Percentiles rank a stretch among this genome's conserved stretches.
Conservation (phyloP, 2,329 filamentous ascomycete species). For the Pleurostoma richardsiae region DNA sequence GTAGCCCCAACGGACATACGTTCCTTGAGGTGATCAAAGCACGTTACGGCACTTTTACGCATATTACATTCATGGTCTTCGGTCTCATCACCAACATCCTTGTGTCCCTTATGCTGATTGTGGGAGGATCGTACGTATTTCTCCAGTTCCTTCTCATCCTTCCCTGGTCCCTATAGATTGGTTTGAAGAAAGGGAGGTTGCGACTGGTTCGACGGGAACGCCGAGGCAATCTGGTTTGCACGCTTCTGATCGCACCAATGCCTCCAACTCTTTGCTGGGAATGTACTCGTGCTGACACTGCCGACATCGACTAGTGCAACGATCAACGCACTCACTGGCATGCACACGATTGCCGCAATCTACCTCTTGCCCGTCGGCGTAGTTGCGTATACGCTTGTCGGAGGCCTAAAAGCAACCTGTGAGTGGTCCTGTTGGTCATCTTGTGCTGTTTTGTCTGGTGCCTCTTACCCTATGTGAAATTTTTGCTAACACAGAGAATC, state of each 20-base stretch:
- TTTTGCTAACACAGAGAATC: no score
- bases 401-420: constrained; percentile 74
- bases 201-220: no score
- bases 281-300: no score
- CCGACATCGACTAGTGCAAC: constrained; percentile 50
- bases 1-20: constrained; percentile 80
- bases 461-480: no score
- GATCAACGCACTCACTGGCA: constrained; percentile 64
- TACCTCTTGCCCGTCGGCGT: constrained; percentile 80
- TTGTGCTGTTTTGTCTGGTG: no score
- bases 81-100: constrained; percentile 81
- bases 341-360: constrained; percentile 75
- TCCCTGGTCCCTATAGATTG: no score
- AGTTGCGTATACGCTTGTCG: constrained; percentile 70
- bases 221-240: no score
- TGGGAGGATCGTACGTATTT: constrained; percentile 51
- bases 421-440: no score
- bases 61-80: constrained; percentile 77
- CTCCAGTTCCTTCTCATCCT: no score
- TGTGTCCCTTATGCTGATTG: constrained; percentile 84
- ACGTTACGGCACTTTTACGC: constrained; percentile 67
- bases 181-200: no score
- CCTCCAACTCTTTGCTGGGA: no score
- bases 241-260: no score
- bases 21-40: constrained; percentile 81